Conservation (phyloP, 2,329 filamentous ascomycete species). For the Arthrinium phaeospermum region DNA sequence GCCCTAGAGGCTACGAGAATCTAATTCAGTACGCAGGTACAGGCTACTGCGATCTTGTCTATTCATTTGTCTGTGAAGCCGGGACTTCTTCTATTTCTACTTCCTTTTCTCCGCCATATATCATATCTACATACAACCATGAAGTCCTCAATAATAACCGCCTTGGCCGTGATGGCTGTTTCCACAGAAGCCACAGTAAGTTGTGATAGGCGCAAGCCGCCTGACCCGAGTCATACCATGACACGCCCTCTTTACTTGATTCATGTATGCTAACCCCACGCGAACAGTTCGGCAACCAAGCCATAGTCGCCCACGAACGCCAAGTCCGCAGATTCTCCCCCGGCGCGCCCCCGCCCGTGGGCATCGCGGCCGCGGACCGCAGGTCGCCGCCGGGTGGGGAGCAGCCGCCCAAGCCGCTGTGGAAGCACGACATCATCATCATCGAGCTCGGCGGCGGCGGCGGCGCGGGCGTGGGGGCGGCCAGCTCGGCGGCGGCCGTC, state of each 20-base stretch:
- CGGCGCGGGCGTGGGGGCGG: neutral
- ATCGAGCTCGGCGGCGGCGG: neutral
- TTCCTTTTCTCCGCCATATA: neutral
- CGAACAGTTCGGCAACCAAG: conserved; percentile 6
- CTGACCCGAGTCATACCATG: neutral
- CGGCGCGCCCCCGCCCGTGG: too few species aligned
- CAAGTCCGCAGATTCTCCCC: conserved; percentile 5
- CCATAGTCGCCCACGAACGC: neutral
- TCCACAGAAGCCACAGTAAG: conserved; percentile 11
- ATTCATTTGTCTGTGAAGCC: neutral
- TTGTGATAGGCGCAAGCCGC: neutral
- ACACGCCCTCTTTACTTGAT: neutral
- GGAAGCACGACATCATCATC: conserved; percentile 11
- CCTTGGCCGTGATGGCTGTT: conserved; percentile 5
- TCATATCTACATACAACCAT: conserved; percentile 9
- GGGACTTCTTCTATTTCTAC: neutral
- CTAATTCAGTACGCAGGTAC: neutral
- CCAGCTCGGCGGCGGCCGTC: neutral
- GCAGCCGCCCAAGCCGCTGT: neutral
- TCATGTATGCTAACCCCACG: neutral
- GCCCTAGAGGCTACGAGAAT: conserved; percentile 9
- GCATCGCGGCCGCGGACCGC: neutral
- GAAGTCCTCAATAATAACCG: conserved; percentile 13
- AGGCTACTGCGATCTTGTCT: conserved; percentile 2
- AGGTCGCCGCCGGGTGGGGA: neutral